phyloP scores from a whole-genome alignment of 148 eudicot species.

The Fagopyrum esculentum region DNA sequence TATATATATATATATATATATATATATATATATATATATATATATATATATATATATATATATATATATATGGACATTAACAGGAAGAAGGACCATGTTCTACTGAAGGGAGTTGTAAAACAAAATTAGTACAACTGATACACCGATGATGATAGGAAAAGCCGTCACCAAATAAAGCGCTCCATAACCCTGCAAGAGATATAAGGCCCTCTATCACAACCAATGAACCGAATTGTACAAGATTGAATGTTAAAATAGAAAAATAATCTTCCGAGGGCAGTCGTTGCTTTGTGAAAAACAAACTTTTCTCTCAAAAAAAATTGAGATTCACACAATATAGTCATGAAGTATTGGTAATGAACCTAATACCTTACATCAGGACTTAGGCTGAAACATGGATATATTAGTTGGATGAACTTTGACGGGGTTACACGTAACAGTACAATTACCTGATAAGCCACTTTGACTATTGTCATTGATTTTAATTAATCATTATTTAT shows the following conservation, averaged over 20 bases:
- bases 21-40: no score
- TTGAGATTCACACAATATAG: background rate
- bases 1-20: no score
- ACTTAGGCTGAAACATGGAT: background rate
- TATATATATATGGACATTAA: background rate
- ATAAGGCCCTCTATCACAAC: background rate
- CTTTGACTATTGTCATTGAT: background rate
- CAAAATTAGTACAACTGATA: conserved; percentile 75
- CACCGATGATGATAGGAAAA: conserved; percentile 76
- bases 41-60: no score
- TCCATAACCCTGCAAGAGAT: conserved; percentile 63
- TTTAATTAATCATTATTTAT: background rate
- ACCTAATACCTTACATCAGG: background rate
- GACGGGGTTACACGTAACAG: background rate
- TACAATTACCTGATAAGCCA: background rate
- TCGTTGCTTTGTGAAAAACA: background rate
- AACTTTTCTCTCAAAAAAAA: background rate
- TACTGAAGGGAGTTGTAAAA: conserved; percentile 83
- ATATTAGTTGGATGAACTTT: background rate
- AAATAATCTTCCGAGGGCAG: background rate
- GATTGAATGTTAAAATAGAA: background rate
- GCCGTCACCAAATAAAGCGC: conserved; percentile 80
- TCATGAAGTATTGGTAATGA: background rate
- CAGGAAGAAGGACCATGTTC: background rate
- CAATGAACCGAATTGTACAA: background rate